These are phyloP conservation scores for Saccharomycopsis sp. DNA, from an alignment of 805 yeast genomes.

Conservation along the genomic window DNA sequence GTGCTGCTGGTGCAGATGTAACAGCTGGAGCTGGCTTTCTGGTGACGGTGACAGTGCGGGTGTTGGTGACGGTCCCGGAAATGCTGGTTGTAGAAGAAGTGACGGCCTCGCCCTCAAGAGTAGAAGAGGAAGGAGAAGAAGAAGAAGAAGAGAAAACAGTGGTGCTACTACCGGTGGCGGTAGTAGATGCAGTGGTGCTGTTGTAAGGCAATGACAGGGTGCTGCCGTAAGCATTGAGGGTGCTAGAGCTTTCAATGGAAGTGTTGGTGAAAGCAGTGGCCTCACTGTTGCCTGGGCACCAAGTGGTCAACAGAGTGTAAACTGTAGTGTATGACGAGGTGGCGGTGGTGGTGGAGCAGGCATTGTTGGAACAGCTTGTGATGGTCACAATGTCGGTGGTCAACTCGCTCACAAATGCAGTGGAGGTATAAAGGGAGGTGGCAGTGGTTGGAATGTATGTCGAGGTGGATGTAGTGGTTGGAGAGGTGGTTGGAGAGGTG, in stretches of 20 bases:
- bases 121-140: not conserved
- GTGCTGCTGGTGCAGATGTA: slow-evolving; percentile 24
- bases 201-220: not conserved
- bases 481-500: slow-evolving; percentile 4
- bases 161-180: no score
- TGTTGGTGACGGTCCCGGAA: not conserved
- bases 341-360: slow-evolving; percentile 24
- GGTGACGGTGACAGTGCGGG: not conserved
- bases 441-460: not conserved
- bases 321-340: slow-evolving; percentile 18
- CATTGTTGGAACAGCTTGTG: slow-evolving; percentile 24
- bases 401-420: not conserved
- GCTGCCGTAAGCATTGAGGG: slow-evolving; percentile 10
- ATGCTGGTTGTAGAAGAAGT: not conserved
- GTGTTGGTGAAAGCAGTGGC: no score
- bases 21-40: not conserved
- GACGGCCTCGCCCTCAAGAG: not conserved
- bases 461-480: not conserved
- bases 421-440: not conserved
- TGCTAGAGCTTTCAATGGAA: not conserved
- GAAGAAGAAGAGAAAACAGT: no score
- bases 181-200: no score
- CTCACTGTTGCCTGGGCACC: slow-evolving; percentile 23
- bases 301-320: slow-evolving; percentile 24
- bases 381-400: slow-evolving; percentile 26